A percentile compares a stretch with the other conserved stretches of the same genome.
Evolutionary conservation across 2,329 filamentous ascomycete genomes (phyloP).

Genomic region (Calonectria hawksworthii): DNA sequence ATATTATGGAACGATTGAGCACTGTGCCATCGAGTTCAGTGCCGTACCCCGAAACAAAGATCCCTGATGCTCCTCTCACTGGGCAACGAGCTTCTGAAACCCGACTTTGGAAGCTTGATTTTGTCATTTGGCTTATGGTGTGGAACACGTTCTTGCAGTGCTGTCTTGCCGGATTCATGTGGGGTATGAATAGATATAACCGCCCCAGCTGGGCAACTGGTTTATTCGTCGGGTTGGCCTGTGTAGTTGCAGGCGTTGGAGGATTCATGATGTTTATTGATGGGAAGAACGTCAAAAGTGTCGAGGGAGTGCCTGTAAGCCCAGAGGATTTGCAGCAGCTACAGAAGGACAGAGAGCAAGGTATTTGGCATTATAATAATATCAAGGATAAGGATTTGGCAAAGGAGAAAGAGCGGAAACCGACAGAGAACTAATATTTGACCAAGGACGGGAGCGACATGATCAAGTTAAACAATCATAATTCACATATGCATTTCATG

Average conservation of each 20-base stretch:
- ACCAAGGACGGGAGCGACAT: neutral
- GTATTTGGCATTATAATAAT: conserved; percentile 68
- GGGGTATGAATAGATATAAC: conserved; percentile 79
- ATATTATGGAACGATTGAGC: conserved; percentile 59
- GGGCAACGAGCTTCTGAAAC: conserved; percentile 78
- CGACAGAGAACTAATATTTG: neutral
- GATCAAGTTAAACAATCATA: neutral
- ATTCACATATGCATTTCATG: neutral
- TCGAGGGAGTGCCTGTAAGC: conserved; percentile 78
- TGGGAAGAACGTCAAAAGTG: conserved; percentile 77
- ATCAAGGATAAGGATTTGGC: conserved; percentile 52
- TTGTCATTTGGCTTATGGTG: conserved; percentile 83
- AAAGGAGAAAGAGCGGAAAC: conserved; percentile 14
- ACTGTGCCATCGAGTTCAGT: conserved; percentile 55
- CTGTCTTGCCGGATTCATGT: conserved; percentile 84
- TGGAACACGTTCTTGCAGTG: conserved; percentile 85
- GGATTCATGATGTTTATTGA: conserved; percentile 80
- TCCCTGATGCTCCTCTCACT: conserved; percentile 78
- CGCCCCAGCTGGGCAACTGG: conserved; percentile 87
- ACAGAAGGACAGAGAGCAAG: conserved; percentile 65
- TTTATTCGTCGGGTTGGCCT: conserved; percentile 82
- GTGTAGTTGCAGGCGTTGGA: conserved; percentile 75
- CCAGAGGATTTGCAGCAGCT: conserved; percentile 67
- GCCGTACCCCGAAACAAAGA: conserved; percentile 74
- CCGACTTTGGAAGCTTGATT: conserved; percentile 81